Evolutionary conservation across 169 alveolate genomes (phyloP), one percentile per base, ranked within the genome.

Genomic region (Plasmodium coatneyi): DNA sequence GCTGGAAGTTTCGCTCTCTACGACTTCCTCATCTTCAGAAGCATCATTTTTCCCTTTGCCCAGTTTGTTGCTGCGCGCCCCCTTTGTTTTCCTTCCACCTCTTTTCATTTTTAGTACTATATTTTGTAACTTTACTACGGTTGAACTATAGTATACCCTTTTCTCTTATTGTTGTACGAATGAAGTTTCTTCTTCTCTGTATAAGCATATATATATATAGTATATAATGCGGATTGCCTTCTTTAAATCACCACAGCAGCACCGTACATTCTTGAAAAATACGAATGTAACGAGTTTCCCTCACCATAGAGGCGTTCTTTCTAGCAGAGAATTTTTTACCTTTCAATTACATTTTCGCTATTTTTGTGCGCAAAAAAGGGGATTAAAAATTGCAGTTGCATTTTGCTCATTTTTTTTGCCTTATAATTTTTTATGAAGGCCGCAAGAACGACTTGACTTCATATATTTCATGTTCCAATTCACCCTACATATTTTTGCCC

Each of bases 21-120:
- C 25, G 5, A 25, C 71, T 56, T 89, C 94, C 36, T 89, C 90
- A 54, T 22, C 89, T 32, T 30, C 34, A 72, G 82, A 41, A 56
- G 16, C 66, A 7, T 71, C 49, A 70, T 72, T 71, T 39, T 52
- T 34, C 60, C 56, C 70, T 49, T 76, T 86, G 43, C 70, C 80
- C 41, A 56, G 32, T 49, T 34, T 3, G 78, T 74, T 74, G 30
- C 14, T 74, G 76, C 16, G 41, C 30, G 30, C 39, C 49, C 43
- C 80, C 80, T 19, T 43, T 84, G 72, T 83, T 36, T 32, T 60
- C 7, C 34, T 83, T 7, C 76, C 74, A 83, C 25, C 46, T n/a
- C 19, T 52, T 19, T 66, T 70, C 28, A 16, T 43, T 41, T 14
- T 83, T 43, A 70, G 32, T 54, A 70, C 46, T 41, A 71, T 83